phyloP scores from a whole-genome alignment of 352 stramenopile species.

The Pythium utonaiense region DNA sequence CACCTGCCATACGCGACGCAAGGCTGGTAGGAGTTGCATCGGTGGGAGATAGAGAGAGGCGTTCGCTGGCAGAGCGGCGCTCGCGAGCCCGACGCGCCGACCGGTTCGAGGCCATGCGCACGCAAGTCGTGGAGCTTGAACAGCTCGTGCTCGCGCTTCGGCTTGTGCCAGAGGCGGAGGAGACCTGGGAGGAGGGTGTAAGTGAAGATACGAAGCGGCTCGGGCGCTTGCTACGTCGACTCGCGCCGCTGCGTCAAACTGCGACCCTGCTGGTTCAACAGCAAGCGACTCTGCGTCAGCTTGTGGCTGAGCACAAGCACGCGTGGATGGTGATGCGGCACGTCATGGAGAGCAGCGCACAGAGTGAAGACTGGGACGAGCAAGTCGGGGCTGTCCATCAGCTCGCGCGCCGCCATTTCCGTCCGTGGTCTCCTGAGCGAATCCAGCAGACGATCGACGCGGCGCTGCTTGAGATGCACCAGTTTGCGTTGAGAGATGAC shows the following conservation, averaged over 20 bases:
- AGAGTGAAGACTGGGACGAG: constrained; percentile 1
- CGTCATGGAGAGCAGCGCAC: neutral
- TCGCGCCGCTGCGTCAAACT: neutral
- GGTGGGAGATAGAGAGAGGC: neutral
- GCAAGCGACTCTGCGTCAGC: neutral
- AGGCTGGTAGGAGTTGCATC: too few relatives aligned
- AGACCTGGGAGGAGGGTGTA: constrained; percentile 8
- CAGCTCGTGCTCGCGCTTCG: constrained; percentile 1
- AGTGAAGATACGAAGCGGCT: constrained; percentile 6
- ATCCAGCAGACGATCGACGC: too few relatives aligned
- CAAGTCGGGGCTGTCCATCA: too few relatives aligned
- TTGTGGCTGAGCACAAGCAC: constrained; percentile 7
- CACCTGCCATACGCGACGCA: too few relatives aligned
- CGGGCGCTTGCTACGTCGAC: neutral
- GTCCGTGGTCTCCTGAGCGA: too few relatives aligned
- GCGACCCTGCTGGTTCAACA: neutral
- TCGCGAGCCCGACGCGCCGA: neutral
- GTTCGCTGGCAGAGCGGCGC: neutral
- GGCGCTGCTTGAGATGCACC: too few relatives aligned
- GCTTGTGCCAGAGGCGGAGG: neutral
- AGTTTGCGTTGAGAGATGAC: too few relatives aligned
- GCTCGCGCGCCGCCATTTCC: too few relatives aligned
- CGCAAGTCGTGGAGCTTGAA: neutral
- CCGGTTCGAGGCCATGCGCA: neutral
- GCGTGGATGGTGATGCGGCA: neutral